A percentile compares a stretch with the other conserved stretches of the same genome.
Conservation (phyloP, 2,329 filamentous ascomycete species). For the Ascochyta lentis region DNA sequence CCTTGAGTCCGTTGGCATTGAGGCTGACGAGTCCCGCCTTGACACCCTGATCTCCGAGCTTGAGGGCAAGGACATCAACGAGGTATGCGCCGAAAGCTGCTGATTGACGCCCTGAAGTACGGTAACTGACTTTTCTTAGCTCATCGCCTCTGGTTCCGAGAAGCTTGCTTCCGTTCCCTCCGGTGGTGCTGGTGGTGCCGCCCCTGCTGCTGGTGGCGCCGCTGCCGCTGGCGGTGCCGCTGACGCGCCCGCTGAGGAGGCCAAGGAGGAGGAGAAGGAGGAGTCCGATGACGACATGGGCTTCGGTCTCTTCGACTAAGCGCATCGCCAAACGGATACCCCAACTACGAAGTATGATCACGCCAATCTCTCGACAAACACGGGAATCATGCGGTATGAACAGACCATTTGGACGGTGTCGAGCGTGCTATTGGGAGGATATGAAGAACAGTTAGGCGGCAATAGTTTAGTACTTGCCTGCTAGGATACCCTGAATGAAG, state of each 20-base stretch:
- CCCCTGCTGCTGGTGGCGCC: slow-evolving; percentile 67
- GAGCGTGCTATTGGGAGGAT: slow-evolving; percentile 43
- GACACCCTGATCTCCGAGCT: slow-evolving; percentile 88
- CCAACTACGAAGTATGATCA: slow-evolving; percentile 39
- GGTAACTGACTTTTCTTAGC: slow-evolving; percentile 60
- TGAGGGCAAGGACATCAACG: slow-evolving; percentile 87
- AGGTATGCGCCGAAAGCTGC: slow-evolving; percentile 65
- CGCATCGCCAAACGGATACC: slow-evolving; percentile 32
- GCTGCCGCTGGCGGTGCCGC: slow-evolving; percentile 67
- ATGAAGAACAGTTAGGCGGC: slow-evolving; percentile 28
- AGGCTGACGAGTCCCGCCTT: slow-evolving; percentile 86
- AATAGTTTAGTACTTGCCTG: slow-evolving; percentile 26
- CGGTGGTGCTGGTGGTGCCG: slow-evolving; percentile 77
- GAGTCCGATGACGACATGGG: slow-evolving; percentile 79
- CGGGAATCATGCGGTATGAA: slow-evolving; percentile 43
- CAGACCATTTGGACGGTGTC: slow-evolving; percentile 44
- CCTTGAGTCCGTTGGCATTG: slow-evolving; percentile 92
- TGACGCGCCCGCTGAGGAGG: slow-evolving; percentile 60
- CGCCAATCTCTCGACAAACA: slow-evolving; percentile 36
- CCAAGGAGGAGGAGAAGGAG: slow-evolving; percentile 79
- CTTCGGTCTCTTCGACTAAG: slow-evolving; percentile 73
- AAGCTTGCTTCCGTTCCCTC: slow-evolving; percentile 99
- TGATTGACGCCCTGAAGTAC: slow-evolving; percentile 40
- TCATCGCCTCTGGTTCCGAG: slow-evolving; percentile 85
- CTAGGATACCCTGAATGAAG: slow-evolving; percentile 47